Percentiles rank a stretch among this genome's conserved stretches.
phyloP scores from a whole-genome alignment of 345 rosid genomes.

The Syzygium grande region DNA sequence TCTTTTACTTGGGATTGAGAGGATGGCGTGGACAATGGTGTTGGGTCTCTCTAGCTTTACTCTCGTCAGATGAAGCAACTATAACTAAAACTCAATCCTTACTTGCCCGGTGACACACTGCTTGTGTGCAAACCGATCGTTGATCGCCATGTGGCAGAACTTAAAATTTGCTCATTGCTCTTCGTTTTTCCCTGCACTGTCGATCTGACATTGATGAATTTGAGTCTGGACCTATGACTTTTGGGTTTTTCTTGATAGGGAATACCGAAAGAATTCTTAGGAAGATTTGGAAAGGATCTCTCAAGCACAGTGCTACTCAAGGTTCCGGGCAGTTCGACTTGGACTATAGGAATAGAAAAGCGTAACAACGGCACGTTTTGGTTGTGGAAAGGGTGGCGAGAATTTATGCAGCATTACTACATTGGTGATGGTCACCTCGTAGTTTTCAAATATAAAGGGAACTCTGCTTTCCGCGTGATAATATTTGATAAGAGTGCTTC shows the following conservation, averaged over 20 bases:
- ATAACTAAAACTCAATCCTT: background rate
- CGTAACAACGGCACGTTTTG: background rate
- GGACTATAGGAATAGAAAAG: background rate
- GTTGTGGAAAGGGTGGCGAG: background rate
- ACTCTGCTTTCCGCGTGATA: background rate
- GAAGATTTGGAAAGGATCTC: background rate
- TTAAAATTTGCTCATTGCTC: background rate
- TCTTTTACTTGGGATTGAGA: background rate
- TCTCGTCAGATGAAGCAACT: background rate
- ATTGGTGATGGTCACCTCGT: background rate
- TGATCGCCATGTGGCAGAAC: background rate
- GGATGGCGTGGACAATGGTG: background rate
- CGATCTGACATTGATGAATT: background rate
- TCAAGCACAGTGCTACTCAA: background rate
- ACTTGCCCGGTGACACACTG: background rate
- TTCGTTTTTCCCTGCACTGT: background rate
- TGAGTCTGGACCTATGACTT: background rate
- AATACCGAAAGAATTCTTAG: background rate
- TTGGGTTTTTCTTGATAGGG: background rate
- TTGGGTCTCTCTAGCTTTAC: background rate
- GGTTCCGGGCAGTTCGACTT: background rate
- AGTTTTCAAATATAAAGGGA: background rate
- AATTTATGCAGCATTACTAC: background rate
- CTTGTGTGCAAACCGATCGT: background rate
- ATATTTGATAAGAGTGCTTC: background rate